Percentiles rank a stretch among this genome's conserved stretches.
Evolutionary conservation across 2,329 filamentous ascomycete genomes (phyloP).

Genomic region (Didymella keratinophila): DNA sequence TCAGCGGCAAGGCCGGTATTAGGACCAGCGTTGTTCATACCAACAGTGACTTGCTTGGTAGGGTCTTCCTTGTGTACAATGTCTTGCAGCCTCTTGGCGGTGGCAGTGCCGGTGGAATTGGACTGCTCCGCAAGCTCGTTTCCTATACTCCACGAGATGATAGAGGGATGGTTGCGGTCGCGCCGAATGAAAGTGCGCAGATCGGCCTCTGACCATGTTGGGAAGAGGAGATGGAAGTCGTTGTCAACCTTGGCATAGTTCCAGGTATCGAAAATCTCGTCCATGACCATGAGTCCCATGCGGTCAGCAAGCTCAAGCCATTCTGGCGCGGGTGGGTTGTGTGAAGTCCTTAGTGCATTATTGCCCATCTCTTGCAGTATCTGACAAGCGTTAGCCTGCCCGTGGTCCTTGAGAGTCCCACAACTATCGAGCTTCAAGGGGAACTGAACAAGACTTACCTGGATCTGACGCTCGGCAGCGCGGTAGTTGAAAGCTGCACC

Average conservation of each 20-base stretch:
- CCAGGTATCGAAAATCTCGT: conserved; percentile 65
- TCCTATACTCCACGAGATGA: conserved; percentile 62
- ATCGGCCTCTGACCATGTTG: conserved; percentile 63
- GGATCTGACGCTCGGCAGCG: conserved; percentile 59
- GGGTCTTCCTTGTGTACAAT: conserved; percentile 59
- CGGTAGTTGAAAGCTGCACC: conserved; percentile 61
- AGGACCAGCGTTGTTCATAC: conserved; percentile 58
- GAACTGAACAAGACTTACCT: too few relatives aligned
- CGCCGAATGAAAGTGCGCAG: conserved; percentile 61
- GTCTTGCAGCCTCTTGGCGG: conserved; percentile 50
- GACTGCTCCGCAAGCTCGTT: conserved; percentile 63
- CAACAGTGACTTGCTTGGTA: conserved; percentile 56
- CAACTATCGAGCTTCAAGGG: too few relatives aligned
- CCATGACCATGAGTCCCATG: conserved; percentile 60
- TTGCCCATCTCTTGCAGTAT: conserved; percentile 60
- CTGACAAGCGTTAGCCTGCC: too few relatives aligned
- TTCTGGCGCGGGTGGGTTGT: conserved; percentile 63
- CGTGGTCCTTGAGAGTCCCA: too few relatives aligned
- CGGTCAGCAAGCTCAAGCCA: conserved; percentile 60
- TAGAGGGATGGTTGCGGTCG: conserved; percentile 63
- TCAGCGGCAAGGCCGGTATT: conserved; percentile 51
- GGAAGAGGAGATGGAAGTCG: conserved; percentile 62
- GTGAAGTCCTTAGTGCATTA: conserved; percentile 61
- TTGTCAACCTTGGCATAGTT: conserved; percentile 53
- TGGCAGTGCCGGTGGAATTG: conserved; percentile 42